Evolutionary conservation across 176 grass and related monocot genomes (phyloP).

Genomic region (Lolium perenne): DNA sequence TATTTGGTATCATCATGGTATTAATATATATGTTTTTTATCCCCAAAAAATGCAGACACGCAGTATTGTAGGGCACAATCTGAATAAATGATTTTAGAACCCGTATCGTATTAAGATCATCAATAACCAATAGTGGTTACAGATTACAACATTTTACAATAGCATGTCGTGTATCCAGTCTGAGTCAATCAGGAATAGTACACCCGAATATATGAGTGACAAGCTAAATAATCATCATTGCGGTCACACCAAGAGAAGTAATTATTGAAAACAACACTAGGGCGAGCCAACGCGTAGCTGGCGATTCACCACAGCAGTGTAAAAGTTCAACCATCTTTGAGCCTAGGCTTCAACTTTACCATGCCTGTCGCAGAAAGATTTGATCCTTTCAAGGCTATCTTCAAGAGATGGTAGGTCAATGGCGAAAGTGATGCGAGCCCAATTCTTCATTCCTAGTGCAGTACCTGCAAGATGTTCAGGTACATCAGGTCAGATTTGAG

Average conservation of each 20-base stretch:
- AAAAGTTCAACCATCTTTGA: background rate
- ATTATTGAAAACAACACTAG: slow-evolving; percentile 26
- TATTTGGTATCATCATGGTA: no score
- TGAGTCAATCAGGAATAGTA: background rate
- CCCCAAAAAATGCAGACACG: no score
- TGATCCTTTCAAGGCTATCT: slow-evolving; percentile 63
- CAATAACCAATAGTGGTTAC: background rate
- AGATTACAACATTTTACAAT: background rate
- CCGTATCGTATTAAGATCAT: background rate
- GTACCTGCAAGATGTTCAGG: slow-evolving; percentile 50
- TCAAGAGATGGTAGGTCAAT: slow-evolving; percentile 52
- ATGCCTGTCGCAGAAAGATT: slow-evolving; percentile 78
- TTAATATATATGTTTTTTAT: no score
- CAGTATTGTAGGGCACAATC: no score
- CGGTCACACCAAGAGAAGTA: background rate
- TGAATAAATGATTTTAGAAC: no score
- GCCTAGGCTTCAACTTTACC: slow-evolving; percentile 17
- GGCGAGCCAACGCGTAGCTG: slow-evolving; percentile 10
- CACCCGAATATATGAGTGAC: background rate
- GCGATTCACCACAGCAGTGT: background rate
- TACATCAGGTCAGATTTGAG: background rate
- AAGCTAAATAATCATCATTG: background rate
- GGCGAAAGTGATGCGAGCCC: slow-evolving; percentile 73
- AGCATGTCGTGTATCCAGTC: background rate
- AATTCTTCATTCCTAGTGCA: slow-evolving; percentile 68